Evolutionary conservation across 768 basidiomycete genomes (phyloP), one percentile per base, ranked within the genome.

Genomic region (Epithele typhae): DNA sequence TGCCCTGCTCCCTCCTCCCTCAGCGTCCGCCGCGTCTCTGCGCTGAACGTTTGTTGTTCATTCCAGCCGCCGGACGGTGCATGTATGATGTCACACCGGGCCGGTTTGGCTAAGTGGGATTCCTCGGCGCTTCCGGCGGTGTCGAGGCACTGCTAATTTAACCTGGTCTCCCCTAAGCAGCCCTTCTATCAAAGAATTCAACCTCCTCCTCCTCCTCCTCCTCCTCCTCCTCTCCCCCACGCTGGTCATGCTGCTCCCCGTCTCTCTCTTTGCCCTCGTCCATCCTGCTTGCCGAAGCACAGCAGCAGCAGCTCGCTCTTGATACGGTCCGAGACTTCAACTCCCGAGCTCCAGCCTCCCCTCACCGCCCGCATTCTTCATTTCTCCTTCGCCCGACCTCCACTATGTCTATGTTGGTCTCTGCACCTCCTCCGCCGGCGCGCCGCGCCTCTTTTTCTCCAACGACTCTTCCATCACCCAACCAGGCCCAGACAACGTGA

Each of bases 401-500:
- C 30, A 68, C 22, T 61, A 59, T 6, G 43, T 71, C 12, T 66
- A 66, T 8, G 48, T 70, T 10, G 68, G 68, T n/a, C 44, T 69
- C 8, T 70, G 69, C 42, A 53, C 59, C 1, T 35, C 24, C 9
- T 49, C 57, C 9, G 54, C 53, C 21, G 50, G 39, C 17, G 48
- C 67, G 0, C 76, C 80, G 6, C 70, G 74, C 14, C 81, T 88
- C 54, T 79, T 84, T 51, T 56, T 89, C 3, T 75, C 77, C 0
- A 87, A 82, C 53, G 68, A 65, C 45, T 69, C 67, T 9, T 51
- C 68, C 8, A 58, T 60, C 11, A 40, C 58, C 34, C 58, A 64
- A 46, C 72, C 79, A 8, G 66, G 69, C 1, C 58, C 69, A 2
- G 48, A 36, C 36, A 48, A 59, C 25, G 35, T 60, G 4, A 73